These are phyloP conservation scores for Colletotrichum sp. DNA, from an alignment of 2,329 filamentous ascomycete genomes.

Conservation along the genomic window DNA sequence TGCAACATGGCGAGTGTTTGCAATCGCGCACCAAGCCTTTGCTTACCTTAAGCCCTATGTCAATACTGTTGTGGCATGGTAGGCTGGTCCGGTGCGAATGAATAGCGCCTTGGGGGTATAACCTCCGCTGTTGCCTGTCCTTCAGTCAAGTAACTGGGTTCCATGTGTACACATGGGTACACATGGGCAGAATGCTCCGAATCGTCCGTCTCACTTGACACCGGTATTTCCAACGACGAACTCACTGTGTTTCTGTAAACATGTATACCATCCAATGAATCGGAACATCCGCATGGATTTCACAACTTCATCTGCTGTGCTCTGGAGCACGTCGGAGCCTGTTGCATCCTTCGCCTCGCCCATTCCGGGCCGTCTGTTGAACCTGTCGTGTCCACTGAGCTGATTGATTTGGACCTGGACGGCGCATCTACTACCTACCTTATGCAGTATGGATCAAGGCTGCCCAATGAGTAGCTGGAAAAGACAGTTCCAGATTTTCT, in stretches of 20 bases:
- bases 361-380: not conserved
- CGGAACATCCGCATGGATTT: not conserved
- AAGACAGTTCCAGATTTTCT: not conserved
- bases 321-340: not conserved
- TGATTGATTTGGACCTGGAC: not conserved
- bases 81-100: not conserved
- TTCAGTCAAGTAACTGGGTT: not conserved
- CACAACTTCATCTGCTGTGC: not conserved
- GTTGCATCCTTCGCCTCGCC: not conserved
- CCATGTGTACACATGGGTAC: not conserved
- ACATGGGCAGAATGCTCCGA: not conserved
- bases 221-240: not conserved
- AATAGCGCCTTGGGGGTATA: not conserved
- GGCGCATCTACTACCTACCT: not conserved
- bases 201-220: not conserved
- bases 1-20: not conserved
- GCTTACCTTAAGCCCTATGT: not conserved
- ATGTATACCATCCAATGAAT: too few species aligned
- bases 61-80: not conserved
- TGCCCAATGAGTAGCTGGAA: not conserved
- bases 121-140: not conserved
- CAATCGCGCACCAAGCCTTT: not conserved
- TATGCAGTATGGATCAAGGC: not conserved
- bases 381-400: not conserved
- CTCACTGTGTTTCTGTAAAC: too few species aligned